Evolutionary conservation across 2,329 filamentous ascomycete genomes (phyloP).

Genomic region (Stagonosporopsis rhizophila): DNA sequence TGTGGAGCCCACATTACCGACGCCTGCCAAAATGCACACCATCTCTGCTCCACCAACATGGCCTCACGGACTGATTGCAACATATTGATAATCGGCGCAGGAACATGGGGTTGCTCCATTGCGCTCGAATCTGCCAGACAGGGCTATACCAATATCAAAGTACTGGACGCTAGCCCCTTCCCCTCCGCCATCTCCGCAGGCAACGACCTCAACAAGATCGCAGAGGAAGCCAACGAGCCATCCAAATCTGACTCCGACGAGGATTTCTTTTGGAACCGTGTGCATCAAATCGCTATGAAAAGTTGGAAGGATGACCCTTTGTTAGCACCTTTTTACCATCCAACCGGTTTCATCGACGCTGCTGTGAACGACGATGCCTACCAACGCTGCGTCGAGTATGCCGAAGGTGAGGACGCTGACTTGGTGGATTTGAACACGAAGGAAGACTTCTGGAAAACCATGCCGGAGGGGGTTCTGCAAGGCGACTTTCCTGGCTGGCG

Average conservation of each 20-base stretch:
- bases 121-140: constrained; percentile 57
- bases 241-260: constrained; percentile 39
- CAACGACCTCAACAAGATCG: constrained; percentile 59
- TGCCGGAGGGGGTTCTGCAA: constrained; percentile 61
- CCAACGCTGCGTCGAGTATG: constrained; percentile 47
- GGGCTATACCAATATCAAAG: constrained; percentile 55
- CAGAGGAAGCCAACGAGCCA: constrained; percentile 44
- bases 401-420: constrained; percentile 41
- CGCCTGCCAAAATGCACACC: neutral
- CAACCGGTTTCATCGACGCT: constrained; percentile 57
- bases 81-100: constrained; percentile 57
- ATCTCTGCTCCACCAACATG: constrained; percentile 1
- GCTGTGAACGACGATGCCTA: constrained; percentile 52
- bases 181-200: constrained; percentile 57
- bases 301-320: constrained; percentile 55
- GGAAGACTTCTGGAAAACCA: constrained; percentile 58
- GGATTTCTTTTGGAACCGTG: constrained; percentile 44
- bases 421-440: constrained; percentile 50
- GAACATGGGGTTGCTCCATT: constrained; percentile 60
- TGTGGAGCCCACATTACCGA: neutral
- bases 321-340: constrained; percentile 55
- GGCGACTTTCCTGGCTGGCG: constrained; percentile 60
- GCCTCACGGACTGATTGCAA: constrained; percentile 7
- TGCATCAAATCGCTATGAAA: constrained; percentile 48
- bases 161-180: constrained; percentile 54